phyloP scores from a whole-genome alignment of 1,284 basidiomycete species.

The Retiboletus flavoniger region DNA sequence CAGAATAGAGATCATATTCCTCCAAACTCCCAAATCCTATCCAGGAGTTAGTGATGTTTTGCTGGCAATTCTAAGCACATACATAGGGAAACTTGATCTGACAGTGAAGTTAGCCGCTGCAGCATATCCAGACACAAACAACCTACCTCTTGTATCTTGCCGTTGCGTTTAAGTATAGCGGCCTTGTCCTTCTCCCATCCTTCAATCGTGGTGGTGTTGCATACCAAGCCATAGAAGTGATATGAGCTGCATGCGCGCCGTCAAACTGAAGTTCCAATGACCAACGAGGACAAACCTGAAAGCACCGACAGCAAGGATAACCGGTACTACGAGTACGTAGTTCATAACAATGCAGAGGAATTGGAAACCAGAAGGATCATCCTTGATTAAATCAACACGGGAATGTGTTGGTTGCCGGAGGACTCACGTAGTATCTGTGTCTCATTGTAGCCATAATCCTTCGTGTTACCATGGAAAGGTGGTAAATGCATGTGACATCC shows the following conservation, averaged over 20 bases:
- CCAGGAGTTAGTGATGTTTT: slow-evolving; percentile 9
- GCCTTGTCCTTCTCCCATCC: slow-evolving; percentile 97
- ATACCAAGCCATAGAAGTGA: slow-evolving; percentile 79
- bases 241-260: slow-evolving; percentile 59
- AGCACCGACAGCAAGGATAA: slow-evolving; percentile 80
- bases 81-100: slow-evolving; percentile 94
- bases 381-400: slow-evolving; percentile 43
- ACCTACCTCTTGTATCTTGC: slow-evolving; percentile 79
- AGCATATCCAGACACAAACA: background rate
- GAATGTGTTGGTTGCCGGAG: background rate
- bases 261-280: slow-evolving; percentile 1
- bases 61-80: slow-evolving; percentile 30
- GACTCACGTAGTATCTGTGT: slow-evolving; percentile 53
- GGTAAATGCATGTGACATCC: slow-evolving; percentile 83
- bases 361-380: slow-evolving; percentile 66
- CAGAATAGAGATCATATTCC: slow-evolving; percentile 77
- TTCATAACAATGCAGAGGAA: slow-evolving; percentile 87
- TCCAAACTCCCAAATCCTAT: slow-evolving; percentile 73
- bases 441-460: slow-evolving; percentile 56
- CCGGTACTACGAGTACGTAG: slow-evolving; percentile 82
- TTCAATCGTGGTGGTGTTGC: slow-evolving; percentile 95
- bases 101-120: slow-evolving; percentile 6
- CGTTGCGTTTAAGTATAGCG: slow-evolving; percentile 79
- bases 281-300: slow-evolving; percentile 59
- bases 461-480: slow-evolving; percentile 72